phyloP scores from a whole-genome alignment of 768 basidiomycete genomes.

The Lactarius sp. region DNA sequence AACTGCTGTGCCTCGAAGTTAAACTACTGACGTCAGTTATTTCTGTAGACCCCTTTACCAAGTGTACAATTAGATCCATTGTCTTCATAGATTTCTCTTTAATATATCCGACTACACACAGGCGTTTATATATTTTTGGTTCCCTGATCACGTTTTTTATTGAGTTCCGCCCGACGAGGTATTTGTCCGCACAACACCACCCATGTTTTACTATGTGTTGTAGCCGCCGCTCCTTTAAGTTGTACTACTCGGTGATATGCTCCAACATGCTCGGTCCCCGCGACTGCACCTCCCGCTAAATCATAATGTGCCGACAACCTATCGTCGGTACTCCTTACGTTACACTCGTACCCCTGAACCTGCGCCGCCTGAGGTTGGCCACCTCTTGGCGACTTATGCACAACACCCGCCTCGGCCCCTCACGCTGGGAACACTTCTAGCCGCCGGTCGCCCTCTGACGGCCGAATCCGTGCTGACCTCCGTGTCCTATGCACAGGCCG shows the following conservation, averaged over 20 bases:
- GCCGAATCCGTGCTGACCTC: slow-evolving; percentile 66
- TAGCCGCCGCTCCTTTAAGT: neutral
- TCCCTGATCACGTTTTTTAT: neutral
- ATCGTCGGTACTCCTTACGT: neutral
- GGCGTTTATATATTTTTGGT: neutral
- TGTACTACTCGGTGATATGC: neutral
- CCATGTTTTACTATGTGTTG: neutral
- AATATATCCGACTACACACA: slow-evolving; percentile 6
- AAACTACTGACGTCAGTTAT: slow-evolving; percentile 13
- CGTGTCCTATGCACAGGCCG: slow-evolving; percentile 66
- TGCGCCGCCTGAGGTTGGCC: slow-evolving; percentile 47
- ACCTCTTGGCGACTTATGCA: slow-evolving; percentile 59
- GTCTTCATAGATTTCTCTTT: slow-evolving; percentile 8
- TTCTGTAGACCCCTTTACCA: slow-evolving; percentile 76
- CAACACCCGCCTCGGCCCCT: slow-evolving; percentile 61
- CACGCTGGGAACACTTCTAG: slow-evolving; percentile 66
- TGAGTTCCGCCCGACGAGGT: slow-evolving; percentile 10
- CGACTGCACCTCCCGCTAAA: neutral
- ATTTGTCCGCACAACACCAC: neutral
- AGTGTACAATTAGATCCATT: slow-evolving; percentile 74
- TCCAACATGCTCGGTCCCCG: slow-evolving; percentile 4
- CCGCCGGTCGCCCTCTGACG: slow-evolving; percentile 70
- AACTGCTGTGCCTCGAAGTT: neutral
- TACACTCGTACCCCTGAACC: slow-evolving; percentile 43
- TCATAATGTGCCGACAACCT: neutral